Base-by-base conservation (phyloP, 805 yeast genomes). In the Yamadazyma olivae region DNA sequence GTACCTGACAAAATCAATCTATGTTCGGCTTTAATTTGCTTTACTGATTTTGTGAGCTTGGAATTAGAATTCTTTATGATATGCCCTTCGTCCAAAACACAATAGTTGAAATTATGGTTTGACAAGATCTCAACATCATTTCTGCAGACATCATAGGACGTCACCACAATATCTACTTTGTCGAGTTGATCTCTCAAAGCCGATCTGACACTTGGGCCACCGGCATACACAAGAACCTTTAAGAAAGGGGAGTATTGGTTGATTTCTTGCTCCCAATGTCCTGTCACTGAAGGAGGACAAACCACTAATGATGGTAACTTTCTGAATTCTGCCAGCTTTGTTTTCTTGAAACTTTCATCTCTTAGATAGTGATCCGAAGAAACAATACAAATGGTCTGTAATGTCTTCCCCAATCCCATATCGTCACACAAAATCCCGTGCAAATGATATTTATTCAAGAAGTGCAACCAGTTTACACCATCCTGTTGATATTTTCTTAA, bases 341-440 rank as follows among this genome's bases (percentile, higher is more conserved):
- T 79, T 41, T 70, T 61, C 6, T 62, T 70, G 56, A 70, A 85
- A 45, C 81, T 83, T 47, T 83, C 83, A 8, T 78, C 81, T 46
- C 99, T 77, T 46, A 87, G 50, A 50, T 89, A 86, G 52, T 93
- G 99, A 53, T 93, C 99, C 55, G 97, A 87, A 0, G 99, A 86
- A 36, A 93, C 89, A 47, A 95, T 91, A 63, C 99, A 93, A 53
- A 93, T 90, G 0, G 99, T 90, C 61, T 93, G 99, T 41, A 93
- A 70, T 0, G 99, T 93, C 57, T 93, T 93, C 35, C 99, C 99
- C 20, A 93, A 71, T 5, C 99, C 99, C 99, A 93, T 93, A 78
- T 93, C 99, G 58, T 93, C 99, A 77, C 99, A 93, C 32, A 93
- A 69, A 52, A 93, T 91, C 36, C 99, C 99, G 64, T 93, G 99